phyloP scores from a whole-genome alignment of 345 rosid species.

The Litchi chinensis region DNA sequence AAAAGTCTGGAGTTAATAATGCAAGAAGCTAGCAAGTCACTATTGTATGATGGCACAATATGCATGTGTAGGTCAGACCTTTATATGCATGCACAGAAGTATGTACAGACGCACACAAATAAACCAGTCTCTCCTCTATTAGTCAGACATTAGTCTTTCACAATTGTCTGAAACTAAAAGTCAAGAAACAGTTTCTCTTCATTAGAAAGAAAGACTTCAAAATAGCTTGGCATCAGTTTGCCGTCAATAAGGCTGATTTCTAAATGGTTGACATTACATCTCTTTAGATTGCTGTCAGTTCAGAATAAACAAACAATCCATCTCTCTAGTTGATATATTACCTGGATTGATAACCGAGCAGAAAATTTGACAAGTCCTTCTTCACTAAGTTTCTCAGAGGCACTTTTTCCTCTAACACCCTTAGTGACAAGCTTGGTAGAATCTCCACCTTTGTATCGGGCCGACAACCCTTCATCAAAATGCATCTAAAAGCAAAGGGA shows the following conservation, averaged over 20 bases:
- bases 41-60: neutral
- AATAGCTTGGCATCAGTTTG: neutral
- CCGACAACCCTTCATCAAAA: conserved; percentile 91
- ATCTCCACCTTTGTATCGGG: conserved; percentile 74
- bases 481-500: conserved; percentile 62
- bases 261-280: neutral
- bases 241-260: neutral
- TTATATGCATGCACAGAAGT: neutral
- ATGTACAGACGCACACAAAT: neutral
- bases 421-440: conserved; percentile 64
- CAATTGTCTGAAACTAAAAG: neutral
- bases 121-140: neutral
- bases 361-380: conserved; percentile 89
- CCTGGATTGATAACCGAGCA: conserved; percentile 86
- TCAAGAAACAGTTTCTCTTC: neutral
- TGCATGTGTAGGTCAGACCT: neutral
- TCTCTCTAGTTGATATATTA: conserved; percentile 31
- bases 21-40: neutral
- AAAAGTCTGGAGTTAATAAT: neutral
- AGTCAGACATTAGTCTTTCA: neutral
- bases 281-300: neutral
- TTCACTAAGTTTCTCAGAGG: conserved; percentile 79
- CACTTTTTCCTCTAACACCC: conserved; percentile 77
- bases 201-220: neutral
- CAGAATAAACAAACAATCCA: neutral